Percentiles rank a stretch among this genome's conserved stretches.
Evolutionary conservation across 805 yeast species (phyloP).

Genomic region (Jamesozyma gamospora): DNA sequence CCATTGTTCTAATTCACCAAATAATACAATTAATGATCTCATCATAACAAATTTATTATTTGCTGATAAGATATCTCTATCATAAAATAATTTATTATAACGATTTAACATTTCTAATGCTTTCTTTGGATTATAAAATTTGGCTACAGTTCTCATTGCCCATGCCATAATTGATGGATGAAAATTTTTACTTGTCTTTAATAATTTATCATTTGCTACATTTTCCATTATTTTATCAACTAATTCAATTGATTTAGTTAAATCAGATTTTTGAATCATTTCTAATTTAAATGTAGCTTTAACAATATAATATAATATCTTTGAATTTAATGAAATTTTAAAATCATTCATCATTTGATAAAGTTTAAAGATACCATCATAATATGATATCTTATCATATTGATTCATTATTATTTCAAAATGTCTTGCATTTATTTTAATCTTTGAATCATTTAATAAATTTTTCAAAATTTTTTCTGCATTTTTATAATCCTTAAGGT

Average conservation of each 20-base stretch:
- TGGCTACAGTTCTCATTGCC: constrained; percentile 27
- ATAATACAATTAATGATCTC: constrained; percentile 25
- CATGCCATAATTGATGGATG: constrained; percentile 31
- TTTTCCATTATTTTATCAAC: constrained; percentile 25
- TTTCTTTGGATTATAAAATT: constrained; percentile 23
- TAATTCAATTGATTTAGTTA: constrained; percentile 23
- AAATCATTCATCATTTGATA: constrained; percentile 22
- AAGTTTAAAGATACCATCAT: constrained; percentile 21
- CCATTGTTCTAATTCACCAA: constrained; percentile 29
- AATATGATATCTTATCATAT: constrained; percentile 19
- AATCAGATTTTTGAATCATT: constrained; percentile 20
- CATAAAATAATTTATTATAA: constrained; percentile 23
- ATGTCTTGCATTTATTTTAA: constrained; percentile 15
- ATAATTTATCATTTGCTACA: constrained; percentile 15
- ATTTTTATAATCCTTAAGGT: constrained; percentile 13
- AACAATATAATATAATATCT: constrained; percentile 23
- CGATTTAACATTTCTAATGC: constrained; percentile 28
- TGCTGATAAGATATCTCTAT: constrained; percentile 14
- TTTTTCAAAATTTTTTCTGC: constrained; percentile 17
- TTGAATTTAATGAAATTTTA: constrained; percentile 19
- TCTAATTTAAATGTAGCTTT: constrained; percentile 26
- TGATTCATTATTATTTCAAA: constrained; percentile 27
- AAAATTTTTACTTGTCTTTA: constrained; percentile 15
- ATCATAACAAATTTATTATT: constrained; percentile 23
- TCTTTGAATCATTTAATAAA: constrained; percentile 10